Evolutionary conservation across 164 flowering plant species (phyloP).

Genomic region (Umbellularia californica): DNA sequence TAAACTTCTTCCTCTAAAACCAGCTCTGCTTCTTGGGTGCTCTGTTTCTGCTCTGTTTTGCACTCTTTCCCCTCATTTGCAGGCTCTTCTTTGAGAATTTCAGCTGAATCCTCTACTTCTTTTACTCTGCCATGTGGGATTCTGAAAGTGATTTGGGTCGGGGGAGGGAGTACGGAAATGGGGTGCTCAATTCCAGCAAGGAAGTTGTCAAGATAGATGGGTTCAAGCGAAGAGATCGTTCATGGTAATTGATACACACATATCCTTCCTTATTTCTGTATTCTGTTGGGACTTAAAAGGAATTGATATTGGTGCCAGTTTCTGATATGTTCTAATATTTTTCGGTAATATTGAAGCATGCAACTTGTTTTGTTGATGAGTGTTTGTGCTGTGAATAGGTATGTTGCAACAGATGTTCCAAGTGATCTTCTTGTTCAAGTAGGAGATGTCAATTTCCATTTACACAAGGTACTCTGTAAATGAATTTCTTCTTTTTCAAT

Average conservation of each 20-base stretch:
- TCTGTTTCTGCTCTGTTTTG: neutral
- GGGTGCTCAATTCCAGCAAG: conserved; percentile 48
- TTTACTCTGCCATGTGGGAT: conserved; percentile 64
- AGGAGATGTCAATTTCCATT: conserved; percentile 64
- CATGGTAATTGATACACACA: conserved; percentile 45
- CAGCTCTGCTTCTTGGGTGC: conserved; percentile 10
- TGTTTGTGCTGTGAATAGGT: conserved; percentile 41
- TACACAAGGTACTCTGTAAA: conserved; percentile 70
- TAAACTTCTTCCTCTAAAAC: conserved; percentile 13
- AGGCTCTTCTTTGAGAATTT: conserved; percentile 6
- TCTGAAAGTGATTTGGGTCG: conserved; percentile 59
- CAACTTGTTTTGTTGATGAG: neutral
- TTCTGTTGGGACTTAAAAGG: neutral
- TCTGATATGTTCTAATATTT: neutral
- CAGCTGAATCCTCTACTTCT: conserved; percentile 13
- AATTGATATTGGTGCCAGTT: neutral
- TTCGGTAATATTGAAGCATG: neutral
- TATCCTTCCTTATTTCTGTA: no score
- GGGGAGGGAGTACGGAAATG: conserved; percentile 64
- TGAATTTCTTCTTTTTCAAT: neutral
- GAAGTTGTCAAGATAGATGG: conserved; percentile 74
- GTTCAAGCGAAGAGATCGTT: conserved; percentile 74
- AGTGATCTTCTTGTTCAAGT: conserved; percentile 81
- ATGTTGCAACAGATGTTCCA: conserved; percentile 82
- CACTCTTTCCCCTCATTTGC: neutral